Evolutionary conservation across 2,329 filamentous ascomycete genomes (phyloP), one percentile per base, ranked within the genome.

Genomic region (Claviceps maximensis): DNA sequence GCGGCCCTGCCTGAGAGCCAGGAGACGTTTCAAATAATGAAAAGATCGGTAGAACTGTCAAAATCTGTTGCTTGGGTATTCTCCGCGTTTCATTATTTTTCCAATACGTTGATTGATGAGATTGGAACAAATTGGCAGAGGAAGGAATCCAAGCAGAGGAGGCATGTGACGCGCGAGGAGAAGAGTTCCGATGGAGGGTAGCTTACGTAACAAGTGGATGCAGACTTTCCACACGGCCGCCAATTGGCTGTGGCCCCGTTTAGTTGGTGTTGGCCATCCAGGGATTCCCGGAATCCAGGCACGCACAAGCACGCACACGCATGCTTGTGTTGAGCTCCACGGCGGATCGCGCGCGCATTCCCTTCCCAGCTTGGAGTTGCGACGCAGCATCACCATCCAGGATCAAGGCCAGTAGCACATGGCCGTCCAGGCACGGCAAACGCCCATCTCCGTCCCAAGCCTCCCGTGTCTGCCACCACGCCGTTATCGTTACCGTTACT

Each of bases 371-470:
- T 50, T 47, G 51, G 47, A 42, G 49, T 40, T 46, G 47, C 27
- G 47, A 49, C 47, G 23, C 17, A 49, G 45, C 42, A 41, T 52
- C n/a, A 38, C 42, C 54, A 15, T 40, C 41, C 21, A 46, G 29
- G 23, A n/a, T 23, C 13, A 50, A 45, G 13, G 31, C 42, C 44
- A 42, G 40, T 6, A 54, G 45, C 55, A 56, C 49, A 58, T 58
- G 56, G 56, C 53, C 48, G 53, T 51, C 49, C 54, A 51, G 55
- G 51, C 55, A 36, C 49, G 52, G 17, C 42, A 46, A 38, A 12
- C 48, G 51, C 15, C 44, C 21, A 49, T 33, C 41, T 29, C 27
- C 29, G 19, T 45, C 29, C 25, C 41, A n/a, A 25, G 48, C 36
- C 48, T 50, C n/a, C 36, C 12, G 36, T n/a, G 48, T 23, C 41